Percentiles rank a stretch among this genome's conserved stretches.
Evolutionary conservation across 805 yeast species (phyloP).

Genomic region (Sugiyamaella boreocaroliniensis): DNA sequence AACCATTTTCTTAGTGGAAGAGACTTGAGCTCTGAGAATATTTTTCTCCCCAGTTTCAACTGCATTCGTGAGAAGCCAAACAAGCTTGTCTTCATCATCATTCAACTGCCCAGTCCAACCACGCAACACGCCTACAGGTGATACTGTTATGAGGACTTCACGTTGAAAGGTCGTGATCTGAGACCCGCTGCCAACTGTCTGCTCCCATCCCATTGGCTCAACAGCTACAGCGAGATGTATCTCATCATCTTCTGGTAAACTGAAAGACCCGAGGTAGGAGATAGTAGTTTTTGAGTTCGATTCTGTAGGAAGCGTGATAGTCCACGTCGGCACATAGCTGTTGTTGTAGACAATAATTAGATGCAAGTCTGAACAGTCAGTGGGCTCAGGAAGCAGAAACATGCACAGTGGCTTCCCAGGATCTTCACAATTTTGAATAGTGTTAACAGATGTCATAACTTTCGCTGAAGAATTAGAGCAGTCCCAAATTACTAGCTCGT

Average conservation of each 20-base stretch:
- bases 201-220: conserved; percentile 59
- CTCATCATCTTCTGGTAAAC: conserved; percentile 27
- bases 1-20: conserved; percentile 71
- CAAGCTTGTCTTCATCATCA: conserved; percentile 24
- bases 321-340: conserved; percentile 20
- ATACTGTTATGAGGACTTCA: conserved; percentile 53
- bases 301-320: conserved; percentile 11
- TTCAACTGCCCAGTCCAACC: conserved; percentile 41
- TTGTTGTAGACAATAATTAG: conserved; percentile 19
- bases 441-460: not conserved
- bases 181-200: conserved; percentile 26
- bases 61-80: conserved; percentile 48
- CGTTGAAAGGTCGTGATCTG: conserved; percentile 32
- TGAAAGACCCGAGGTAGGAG: conserved; percentile 14
- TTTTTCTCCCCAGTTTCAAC: conserved; percentile 51
- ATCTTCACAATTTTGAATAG: not conserved
- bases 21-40: conserved; percentile 57
- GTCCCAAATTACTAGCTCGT: conserved; percentile 53
- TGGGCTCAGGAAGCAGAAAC: conserved; percentile 34
- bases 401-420: conserved; percentile 24
- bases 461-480: conserved; percentile 31
- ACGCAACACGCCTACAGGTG: conserved; percentile 43
- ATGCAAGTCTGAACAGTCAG: conserved; percentile 3
- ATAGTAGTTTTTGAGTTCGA: conserved; percentile 3
- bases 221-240: conserved; percentile 48